Evolutionary conservation across 2,329 filamentous ascomycete species (phyloP).

Genomic region (Scedosporium minutisporum): DNA sequence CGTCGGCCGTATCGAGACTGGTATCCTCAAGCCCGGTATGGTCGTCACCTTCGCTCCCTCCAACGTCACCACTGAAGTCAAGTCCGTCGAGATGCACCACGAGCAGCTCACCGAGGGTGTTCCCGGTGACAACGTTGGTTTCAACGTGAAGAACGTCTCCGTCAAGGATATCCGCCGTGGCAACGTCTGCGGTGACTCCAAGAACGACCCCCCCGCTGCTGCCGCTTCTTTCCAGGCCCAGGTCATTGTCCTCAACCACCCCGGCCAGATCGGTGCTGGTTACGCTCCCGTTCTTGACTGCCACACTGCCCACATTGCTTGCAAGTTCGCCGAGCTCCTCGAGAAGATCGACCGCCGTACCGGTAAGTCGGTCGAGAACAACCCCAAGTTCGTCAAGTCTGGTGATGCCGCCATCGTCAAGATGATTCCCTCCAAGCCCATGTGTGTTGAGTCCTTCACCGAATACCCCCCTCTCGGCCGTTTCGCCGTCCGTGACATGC

Average conservation of each 20-base stretch:
- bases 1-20: conserved; percentile 99
- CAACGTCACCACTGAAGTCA: conserved; percentile 99
- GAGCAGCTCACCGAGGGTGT: conserved; percentile 92
- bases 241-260: conserved; percentile 99
- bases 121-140: conserved; percentile 99
- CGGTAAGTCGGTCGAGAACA: conserved; percentile 86
- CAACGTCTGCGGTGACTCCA: conserved; percentile 99
- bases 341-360: conserved; percentile 99
- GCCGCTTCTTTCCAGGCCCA: conserved; percentile 96
- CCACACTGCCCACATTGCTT: conserved; percentile 99
- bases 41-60: conserved; percentile 97
- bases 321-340: conserved; percentile 98
- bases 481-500: conserved; percentile 99
- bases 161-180: conserved; percentile 99
- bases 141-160: conserved; percentile 99
- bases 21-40: conserved; percentile 84
- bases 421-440: conserved; percentile 99
- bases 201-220: conserved; percentile 92
- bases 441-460: conserved; percentile 99
- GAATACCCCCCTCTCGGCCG: conserved; percentile 98
- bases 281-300: conserved; percentile 99
- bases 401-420: conserved; percentile 99
- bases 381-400: conserved; percentile 99
- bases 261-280: conserved; percentile 96
- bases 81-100: conserved; percentile 99